Evolutionary conservation across 2,329 filamentous ascomycete genomes (phyloP), one percentile per base, ranked within the genome.

Genomic region (Pochonia chlamydosporia): DNA sequence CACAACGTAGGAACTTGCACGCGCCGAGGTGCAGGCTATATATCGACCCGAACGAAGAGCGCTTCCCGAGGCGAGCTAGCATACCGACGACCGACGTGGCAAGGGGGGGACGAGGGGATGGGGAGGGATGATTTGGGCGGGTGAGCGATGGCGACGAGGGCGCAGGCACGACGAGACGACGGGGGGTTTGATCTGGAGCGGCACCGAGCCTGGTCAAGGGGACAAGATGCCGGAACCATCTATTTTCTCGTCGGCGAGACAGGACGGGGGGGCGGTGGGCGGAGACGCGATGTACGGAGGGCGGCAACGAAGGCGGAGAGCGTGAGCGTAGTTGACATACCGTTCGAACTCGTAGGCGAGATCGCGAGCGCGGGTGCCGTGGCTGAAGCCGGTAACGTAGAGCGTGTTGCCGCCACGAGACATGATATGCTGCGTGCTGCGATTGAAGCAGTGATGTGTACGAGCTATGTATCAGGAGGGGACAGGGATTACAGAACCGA

Each of bases 291-390:
- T 62, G 61, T 62, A 59, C 60, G 60, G 61, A 59, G 54, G 57
- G 43, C 58, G 61, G 56, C 58, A 63, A 62, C 63, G 65, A 58
- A 54, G 61, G 62, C 69, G 72, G 65, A 60, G 60, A 61, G 57
- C 64, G 64, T 59, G 60, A 58, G 56, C 66, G 66, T 74, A 72
- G 75, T 71, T 78, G 79, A 95, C 91, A 83, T 96, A 96, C 89
- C 92, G 90, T 91, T 97, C 92, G 87, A 97, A 97, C 81, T 97
- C 92, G 87, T 95, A 96, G 78, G 92, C 90, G 71, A 97, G 88
- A 79, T 99, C 91, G 83, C 93, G 89, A 71, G 93, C 90, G 78
- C 93, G 89, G 71, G 92, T 96, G 71, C 92, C 90, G 74, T 96
- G 90, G 81, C 92, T 95, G 73, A 99, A 99, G 81, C 93, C 93